Percentiles rank a stretch among this genome's conserved stretches.
These are phyloP conservation scores for Cryoendolithus antarcticus DNA, from an alignment of 2,329 filamentous ascomycete genomes.

Conservation along the genomic window DNA sequence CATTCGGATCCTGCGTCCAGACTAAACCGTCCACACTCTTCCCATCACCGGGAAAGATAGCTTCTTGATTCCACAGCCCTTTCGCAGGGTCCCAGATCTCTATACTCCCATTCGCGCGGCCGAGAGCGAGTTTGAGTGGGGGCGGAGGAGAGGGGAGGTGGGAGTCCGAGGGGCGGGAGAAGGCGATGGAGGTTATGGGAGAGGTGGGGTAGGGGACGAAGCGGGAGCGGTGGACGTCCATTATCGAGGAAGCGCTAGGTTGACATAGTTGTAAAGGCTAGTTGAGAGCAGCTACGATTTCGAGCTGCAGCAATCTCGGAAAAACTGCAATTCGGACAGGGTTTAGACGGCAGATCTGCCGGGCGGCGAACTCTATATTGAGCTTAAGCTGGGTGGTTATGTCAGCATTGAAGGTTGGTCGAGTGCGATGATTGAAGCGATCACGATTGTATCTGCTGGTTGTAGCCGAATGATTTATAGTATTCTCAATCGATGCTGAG, in stretches of 20 bases:
- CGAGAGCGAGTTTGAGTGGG: constrained; percentile 69
- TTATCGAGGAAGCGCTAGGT: constrained; percentile 28
- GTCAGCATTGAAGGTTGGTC: too few relatives aligned
- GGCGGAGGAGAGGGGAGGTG: constrained; percentile 29
- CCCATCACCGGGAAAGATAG: constrained; percentile 72
- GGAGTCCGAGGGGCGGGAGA: constrained; percentile 59
- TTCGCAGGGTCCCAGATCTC: constrained; percentile 91
- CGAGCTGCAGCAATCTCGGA: too few relatives aligned
- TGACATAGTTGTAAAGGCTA: too few relatives aligned
- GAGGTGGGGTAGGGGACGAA: constrained; percentile 88
- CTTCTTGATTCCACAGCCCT: constrained; percentile 82
- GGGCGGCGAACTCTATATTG: too few relatives aligned
- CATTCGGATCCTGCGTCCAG: constrained; percentile 80
- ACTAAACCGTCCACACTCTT: constrained; percentile 80
- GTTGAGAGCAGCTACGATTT: too few relatives aligned
- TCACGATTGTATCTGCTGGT: too few relatives aligned
- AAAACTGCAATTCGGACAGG: too few relatives aligned
- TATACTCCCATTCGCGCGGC: constrained; percentile 87
- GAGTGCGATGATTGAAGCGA: too few relatives aligned
- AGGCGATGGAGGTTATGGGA: constrained; percentile 87
- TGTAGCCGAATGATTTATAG: too few relatives aligned
- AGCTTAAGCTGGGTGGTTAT: too few relatives aligned
- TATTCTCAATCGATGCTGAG: too few relatives aligned
- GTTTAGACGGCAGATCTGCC: too few relatives aligned
- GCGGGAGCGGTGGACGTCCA: constrained; percentile 95